Conservation (phyloP, 208 protist species). For the Trypanosoma boissoni region DNA sequence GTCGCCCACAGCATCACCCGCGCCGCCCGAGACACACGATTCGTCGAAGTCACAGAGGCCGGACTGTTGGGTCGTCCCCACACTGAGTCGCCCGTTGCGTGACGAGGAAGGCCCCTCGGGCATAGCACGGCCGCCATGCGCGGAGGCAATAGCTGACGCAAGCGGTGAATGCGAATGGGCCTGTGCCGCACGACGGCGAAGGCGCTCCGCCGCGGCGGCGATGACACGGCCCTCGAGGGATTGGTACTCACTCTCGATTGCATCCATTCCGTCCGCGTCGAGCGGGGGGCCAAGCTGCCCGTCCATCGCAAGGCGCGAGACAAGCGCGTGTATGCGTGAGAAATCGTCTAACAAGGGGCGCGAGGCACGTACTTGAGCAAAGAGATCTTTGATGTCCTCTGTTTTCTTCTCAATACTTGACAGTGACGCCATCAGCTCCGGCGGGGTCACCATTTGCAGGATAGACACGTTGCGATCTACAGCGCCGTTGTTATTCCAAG, state of each 20-base stretch:
- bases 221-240: slow-evolving; percentile 69
- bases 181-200: slow-evolving; percentile 25
- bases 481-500: too few species aligned
- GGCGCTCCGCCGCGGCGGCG: slow-evolving; percentile 50
- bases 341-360: slow-evolving; percentile 65
- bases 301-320: slow-evolving; percentile 46
- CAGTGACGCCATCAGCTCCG: slow-evolving; percentile 37
- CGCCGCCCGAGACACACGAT: too few species aligned
- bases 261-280: slow-evolving; percentile 30
- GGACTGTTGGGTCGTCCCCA: too few species aligned
- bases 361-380: slow-evolving; percentile 28
- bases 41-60: too few species aligned
- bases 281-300: slow-evolving; percentile 30
- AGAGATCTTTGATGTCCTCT: slow-evolving; percentile 34
- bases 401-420: slow-evolving; percentile 35
- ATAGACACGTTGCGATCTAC: background rate
- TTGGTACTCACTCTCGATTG: slow-evolving; percentile 54
- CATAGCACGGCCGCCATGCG: too few species aligned
- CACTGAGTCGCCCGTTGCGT: too few species aligned
- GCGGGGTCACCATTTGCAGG: slow-evolving; percentile 15
- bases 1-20: slow-evolving; percentile 9
- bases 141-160: slow-evolving; percentile 4
- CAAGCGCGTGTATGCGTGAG: slow-evolving; percentile 42
- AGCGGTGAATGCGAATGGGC: background rate
- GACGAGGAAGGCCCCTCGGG: too few species aligned